These are phyloP conservation scores for Malassezia obtusa DNA, from an alignment of 1,284 basidiomycete genomes.

Conservation along the genomic window DNA sequence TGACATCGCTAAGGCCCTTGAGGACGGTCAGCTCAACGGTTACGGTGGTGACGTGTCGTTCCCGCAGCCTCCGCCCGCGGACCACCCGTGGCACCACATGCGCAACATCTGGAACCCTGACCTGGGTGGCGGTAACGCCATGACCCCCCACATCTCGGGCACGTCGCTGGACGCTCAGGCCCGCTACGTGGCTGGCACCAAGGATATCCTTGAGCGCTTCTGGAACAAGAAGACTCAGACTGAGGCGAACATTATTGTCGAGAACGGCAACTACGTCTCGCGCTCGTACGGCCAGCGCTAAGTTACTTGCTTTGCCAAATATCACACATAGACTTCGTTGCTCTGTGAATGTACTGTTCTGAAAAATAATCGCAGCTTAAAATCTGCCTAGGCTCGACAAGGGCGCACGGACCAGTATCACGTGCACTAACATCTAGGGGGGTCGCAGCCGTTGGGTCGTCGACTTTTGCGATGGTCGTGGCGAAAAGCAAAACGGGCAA, in stretches of 20 bases:
- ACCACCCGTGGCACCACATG: constrained; percentile 76
- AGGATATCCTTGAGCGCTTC: constrained; percentile 71
- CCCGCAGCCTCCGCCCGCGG: constrained; percentile 54
- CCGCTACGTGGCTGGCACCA: constrained; percentile 73
- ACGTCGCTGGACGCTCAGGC: constrained; percentile 83
- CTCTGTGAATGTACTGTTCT: background rate
- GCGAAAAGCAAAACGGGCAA: background rate
- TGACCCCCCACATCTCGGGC: constrained; percentile 33
- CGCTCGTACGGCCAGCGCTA: constrained; percentile 42
- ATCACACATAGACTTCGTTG: background rate
- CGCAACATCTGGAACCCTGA: constrained; percentile 59
- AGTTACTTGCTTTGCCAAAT: background rate
- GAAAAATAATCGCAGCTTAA: too few relatives aligned
- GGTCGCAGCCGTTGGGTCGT: too few relatives aligned
- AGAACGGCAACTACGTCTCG: constrained; percentile 45
- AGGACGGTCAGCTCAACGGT: constrained; percentile 62
- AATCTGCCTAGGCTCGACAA: too few relatives aligned
- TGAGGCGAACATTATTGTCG: constrained; percentile 68
- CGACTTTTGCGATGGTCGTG: background rate
- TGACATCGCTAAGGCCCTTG: constrained; percentile 66
- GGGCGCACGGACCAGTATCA: background rate
- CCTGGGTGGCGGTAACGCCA: constrained; percentile 57
- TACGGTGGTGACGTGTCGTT: constrained; percentile 54
- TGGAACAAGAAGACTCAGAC: constrained; percentile 54
- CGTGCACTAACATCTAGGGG: constrained; percentile 13